Evolutionary conservation across 495 filamentous ascomycete species (phyloP).

Genomic region (Aspergillus wentii): DNA sequence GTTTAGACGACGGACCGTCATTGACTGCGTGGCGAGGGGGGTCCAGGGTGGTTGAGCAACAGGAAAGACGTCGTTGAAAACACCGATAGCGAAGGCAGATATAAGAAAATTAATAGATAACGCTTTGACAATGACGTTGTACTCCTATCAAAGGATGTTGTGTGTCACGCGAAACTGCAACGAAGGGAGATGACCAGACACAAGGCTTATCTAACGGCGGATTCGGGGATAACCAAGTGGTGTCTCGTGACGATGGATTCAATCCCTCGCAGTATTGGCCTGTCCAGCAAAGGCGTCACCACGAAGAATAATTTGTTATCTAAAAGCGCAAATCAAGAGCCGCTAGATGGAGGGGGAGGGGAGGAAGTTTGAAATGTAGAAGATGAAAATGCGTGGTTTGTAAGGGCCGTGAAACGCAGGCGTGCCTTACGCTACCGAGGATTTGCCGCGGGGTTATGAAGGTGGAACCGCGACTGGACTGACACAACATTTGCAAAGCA

Average conservation of each 20-base stretch:
- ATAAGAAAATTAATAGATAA: no score
- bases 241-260: constrained; percentile 20
- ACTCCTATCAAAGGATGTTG: background rate
- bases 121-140: background rate
- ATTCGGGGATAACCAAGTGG: background rate
- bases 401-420: background rate
- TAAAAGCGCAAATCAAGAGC: background rate
- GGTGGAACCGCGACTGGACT: no score
- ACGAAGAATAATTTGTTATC: no score
- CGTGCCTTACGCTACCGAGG: constrained; percentile 4
- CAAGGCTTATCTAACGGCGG: constrained; percentile 4
- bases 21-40: constrained; percentile 24
- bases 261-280: no score
- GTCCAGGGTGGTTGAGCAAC: constrained; percentile 10
- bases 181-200: no score
- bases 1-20: constrained; percentile 25
- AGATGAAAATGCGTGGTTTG: no score
- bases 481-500: no score
- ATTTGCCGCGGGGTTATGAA: constrained; percentile 18
- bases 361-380: background rate
- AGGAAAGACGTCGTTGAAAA: background rate
- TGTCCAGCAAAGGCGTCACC: no score
- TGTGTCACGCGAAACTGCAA: no score
- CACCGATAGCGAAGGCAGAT: no score
- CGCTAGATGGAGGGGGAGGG: background rate